Evolutionary conservation across 495 filamentous ascomycete genomes (phyloP), one percentile per base, ranked within the genome.

Genomic region (Podospora appendiculata): DNA sequence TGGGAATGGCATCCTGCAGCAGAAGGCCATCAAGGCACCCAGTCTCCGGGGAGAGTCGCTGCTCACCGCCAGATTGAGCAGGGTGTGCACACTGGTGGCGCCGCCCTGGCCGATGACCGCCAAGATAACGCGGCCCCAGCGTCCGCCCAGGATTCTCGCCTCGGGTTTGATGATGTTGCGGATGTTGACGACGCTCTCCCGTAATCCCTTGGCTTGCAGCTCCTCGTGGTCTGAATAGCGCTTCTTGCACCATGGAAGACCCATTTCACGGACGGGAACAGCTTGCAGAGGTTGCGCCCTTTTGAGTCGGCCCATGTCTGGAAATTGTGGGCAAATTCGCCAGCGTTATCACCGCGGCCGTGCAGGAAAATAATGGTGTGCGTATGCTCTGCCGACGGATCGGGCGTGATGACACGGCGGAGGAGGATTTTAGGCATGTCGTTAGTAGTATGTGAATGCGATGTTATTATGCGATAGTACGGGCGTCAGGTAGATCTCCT

Each of bases 331-430:
- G 72, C 70, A 54, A 85, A 83, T 56, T 79, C 69, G 12, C 57
- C 41, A 1, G 75, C 76, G 41, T 61, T 69, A 62, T 79, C 80
- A 40, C 76, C 78, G 17, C 81, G 77, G 39, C 80, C 84, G 61
- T 84, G 82, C 11, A 84, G 70, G 39, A 85, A 69, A 52, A 87
- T 78, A 40, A 78, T 63, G 0, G 82, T 87, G 58, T 82, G 73
- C 0, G 77, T 81, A 58, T 85, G 80, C 32, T 5, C 25, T 5
- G 25, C 25, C 25, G 25, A 25, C 25, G 25, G 25, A 25, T 25
- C 25, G 25, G 25, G 25, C 2, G 25, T 25, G 25, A 25, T 25
- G 25, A 25, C 25, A 25, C 25, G 25, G 25, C 25, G 25, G 5
- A 25, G 25, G 25, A 25, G 25, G 25, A 25, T 25, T 25, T 25